phyloP scores from a whole-genome alignment of 148 eudicot genomes.

The Suaeda aralocaspica region DNA sequence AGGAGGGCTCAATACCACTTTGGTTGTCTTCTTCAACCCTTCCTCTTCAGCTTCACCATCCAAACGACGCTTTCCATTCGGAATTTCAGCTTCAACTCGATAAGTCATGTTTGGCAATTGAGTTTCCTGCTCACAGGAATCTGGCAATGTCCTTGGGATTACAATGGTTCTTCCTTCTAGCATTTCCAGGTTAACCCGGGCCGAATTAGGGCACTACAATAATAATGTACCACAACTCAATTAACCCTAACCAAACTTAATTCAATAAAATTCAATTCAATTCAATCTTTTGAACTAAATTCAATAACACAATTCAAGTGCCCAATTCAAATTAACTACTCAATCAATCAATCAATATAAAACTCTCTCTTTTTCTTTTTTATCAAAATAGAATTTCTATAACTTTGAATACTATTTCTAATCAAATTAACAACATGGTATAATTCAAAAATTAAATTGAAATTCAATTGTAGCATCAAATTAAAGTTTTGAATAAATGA shows the following conservation, averaged over 20 bases:
- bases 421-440: neutral
- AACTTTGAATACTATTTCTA: neutral
- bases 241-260: constrained; percentile 16
- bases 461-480: too few species aligned
- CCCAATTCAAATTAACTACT: constrained; percentile 16
- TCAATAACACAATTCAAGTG: neutral
- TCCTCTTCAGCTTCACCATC: constrained; percentile 47
- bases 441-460: too few species aligned
- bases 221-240: neutral
- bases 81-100: constrained; percentile 36
- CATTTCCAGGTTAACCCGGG: constrained; percentile 38
- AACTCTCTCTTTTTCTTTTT: too few species aligned
- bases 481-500: neutral
- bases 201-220: constrained; percentile 20
- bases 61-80: constrained; percentile 50
- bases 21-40: constrained; percentile 31
- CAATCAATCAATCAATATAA: constrained; percentile 9
- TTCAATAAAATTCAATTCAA: constrained; percentile 17
- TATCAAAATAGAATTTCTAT: constrained; percentile 1
- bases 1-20: constrained; percentile 21
- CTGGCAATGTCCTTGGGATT: constrained; percentile 51
- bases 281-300: neutral
- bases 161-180: constrained; percentile 63
- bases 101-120: constrained; percentile 51
- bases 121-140: constrained; percentile 46